Base-by-base conservation (phyloP, 176 grass and related monocot species). In the maize (Zea mays) region DNA sequence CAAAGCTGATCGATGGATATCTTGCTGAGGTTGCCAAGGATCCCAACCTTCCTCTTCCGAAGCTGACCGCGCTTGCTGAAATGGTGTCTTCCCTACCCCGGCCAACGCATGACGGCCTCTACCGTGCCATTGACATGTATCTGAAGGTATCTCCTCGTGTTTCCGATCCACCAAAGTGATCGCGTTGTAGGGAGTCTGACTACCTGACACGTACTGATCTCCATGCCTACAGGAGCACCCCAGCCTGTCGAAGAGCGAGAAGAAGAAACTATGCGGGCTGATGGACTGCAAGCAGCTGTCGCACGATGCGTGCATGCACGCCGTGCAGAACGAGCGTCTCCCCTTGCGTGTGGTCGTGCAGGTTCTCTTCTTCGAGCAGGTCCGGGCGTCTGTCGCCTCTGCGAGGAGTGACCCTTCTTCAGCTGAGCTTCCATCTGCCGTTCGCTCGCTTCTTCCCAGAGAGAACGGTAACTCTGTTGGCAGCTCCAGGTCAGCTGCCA, bases 261-360 rank as follows among this genome's bases (percentile, higher is more conserved):
- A 90, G 86, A 99, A 93, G 85, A 79, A 75, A 75, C 42, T 99
- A 65, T 96, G 96, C 0, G 79, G 86, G n/a, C 68, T 99, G 41
- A 99, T 99, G 90, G 92, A 96, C 79, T 99, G 92, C 79, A 96
- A 93, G 69, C 92, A 90, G 67, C 81, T 99, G 69, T 96, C 96
- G 0, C 76, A 85, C 16, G 92, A 99, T 79, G 90, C 90, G 3
- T 91, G 84, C 88, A 77, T 96, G 81, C 96, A 99, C 13, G 96
- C 92, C 0, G 86, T 99, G 71, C 96, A 99, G 87, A 99, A 99
- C 13, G 96, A 99, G 19, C 86, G 88, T 63, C 92, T 99, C 58
- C 96, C 96, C 67, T 75, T 99, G 7, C 96, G 96, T 8, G 88
- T 99, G 21, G 92, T 99, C 58, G 96, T 99, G 36, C 96, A 91